Evolutionary conservation across 2,329 filamentous ascomycete species (phyloP).

Genomic region (Nemania diffusa): DNA sequence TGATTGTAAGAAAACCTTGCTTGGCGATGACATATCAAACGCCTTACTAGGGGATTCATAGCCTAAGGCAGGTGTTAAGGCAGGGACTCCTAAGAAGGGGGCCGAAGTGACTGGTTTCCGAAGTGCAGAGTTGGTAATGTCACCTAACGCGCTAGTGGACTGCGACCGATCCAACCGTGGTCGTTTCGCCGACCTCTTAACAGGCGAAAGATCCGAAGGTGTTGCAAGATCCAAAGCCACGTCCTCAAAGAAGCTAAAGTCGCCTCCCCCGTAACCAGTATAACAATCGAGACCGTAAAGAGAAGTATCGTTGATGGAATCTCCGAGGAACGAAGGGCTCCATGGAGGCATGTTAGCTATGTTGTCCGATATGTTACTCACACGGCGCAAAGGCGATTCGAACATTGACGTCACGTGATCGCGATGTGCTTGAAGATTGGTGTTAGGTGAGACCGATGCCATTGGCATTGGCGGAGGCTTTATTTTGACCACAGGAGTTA

Average conservation of each 20-base stretch:
- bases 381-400: slow-evolving; percentile 69
- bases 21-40: slow-evolving; percentile 66
- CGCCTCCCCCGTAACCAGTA: slow-evolving; percentile 62
- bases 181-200: slow-evolving; percentile 71
- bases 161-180: slow-evolving; percentile 71
- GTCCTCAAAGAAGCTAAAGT: slow-evolving; percentile 72
- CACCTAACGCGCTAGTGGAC: slow-evolving; percentile 70
- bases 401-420: slow-evolving; percentile 80
- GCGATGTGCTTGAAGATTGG: slow-evolving; percentile 88
- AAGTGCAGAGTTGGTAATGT: slow-evolving; percentile 65
- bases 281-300: slow-evolving; percentile 47
- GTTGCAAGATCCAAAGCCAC: slow-evolving; percentile 54
- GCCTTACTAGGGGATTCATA: slow-evolving; percentile 69
- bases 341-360: slow-evolving; percentile 59
- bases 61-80: slow-evolving; percentile 51
- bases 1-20: slow-evolving; percentile 60
- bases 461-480: slow-evolving; percentile 68
- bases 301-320: slow-evolving; percentile 62
- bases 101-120: slow-evolving; percentile 63
- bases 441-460: slow-evolving; percentile 90
- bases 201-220: slow-evolving; percentile 69
- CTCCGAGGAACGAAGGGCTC: slow-evolving; percentile 70
- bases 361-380: slow-evolving; percentile 62
- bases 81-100: slow-evolving; percentile 62
- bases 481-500: slow-evolving; percentile 84